These are phyloP conservation scores for Capsicum pubescens DNA, from an alignment of 257 asterid genomes.

Conservation along the genomic window DNA sequence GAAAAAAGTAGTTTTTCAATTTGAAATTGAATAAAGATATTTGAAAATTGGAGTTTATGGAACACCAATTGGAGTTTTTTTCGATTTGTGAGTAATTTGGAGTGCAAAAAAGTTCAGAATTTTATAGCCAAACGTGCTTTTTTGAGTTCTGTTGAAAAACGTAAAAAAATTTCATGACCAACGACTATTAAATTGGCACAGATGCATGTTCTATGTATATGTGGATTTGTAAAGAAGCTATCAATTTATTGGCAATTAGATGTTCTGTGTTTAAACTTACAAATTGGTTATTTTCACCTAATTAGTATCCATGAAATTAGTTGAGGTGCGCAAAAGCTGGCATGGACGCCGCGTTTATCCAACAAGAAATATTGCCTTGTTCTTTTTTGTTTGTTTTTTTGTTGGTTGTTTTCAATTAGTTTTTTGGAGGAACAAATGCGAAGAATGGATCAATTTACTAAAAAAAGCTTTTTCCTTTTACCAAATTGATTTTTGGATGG, in stretches of 20 bases:
- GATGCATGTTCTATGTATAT: not conserved
- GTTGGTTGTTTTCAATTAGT: not conserved
- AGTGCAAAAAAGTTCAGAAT: too few relatives aligned
- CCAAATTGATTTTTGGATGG: not conserved
- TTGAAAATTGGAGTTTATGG: too few relatives aligned
- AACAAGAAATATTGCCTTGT: not conserved
- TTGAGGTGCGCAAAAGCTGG: too few relatives aligned
- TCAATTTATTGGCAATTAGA: not conserved
- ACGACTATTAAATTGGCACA: not conserved
- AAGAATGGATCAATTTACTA: not conserved
- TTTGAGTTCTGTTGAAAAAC: too few relatives aligned
- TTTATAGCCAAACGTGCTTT: too few relatives aligned
- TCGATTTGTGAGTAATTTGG: too few relatives aligned
- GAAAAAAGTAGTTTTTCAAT: too few relatives aligned
- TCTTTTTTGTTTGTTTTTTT: not conserved
- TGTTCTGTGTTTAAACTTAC: not conserved
- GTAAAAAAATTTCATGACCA: too few relatives aligned
- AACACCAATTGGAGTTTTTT: too few relatives aligned
- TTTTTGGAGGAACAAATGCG: slow-evolving; percentile 5
- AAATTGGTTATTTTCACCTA: not conserved
- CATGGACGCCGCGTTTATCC: too few relatives aligned
- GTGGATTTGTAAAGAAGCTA: not conserved
- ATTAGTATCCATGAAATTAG: not conserved
- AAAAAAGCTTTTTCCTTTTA: not conserved
- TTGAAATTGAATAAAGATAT: too few relatives aligned